Conservation (phyloP, 305 asterid genomes). For the Lippia alba region DNA sequence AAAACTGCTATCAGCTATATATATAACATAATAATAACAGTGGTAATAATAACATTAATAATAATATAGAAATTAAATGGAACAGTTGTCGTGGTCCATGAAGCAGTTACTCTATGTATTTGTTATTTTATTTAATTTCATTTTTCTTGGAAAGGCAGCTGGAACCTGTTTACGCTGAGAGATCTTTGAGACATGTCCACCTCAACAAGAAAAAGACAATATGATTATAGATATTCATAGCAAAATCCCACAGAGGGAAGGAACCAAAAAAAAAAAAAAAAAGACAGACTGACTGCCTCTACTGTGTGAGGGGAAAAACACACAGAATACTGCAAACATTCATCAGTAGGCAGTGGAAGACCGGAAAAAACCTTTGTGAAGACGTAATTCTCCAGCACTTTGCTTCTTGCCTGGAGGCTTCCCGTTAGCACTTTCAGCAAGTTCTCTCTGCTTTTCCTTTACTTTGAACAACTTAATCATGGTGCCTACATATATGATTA, state of each 20-base stretch:
- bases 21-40: not conserved
- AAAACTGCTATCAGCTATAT: not conserved
- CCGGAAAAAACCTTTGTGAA: slow-evolving; percentile 77
- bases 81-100: not conserved
- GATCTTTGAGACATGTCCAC: not conserved
- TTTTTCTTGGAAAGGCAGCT: slow-evolving; percentile 5
- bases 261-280: not conserved
- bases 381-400: slow-evolving; percentile 98
- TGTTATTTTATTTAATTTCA: not conserved
- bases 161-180: not conserved
- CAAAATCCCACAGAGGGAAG: not conserved
- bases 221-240: not conserved
- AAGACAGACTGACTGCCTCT: not conserved
- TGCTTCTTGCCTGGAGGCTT: slow-evolving; percentile 85
- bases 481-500: slow-evolving; percentile 46
- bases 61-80: not conserved
- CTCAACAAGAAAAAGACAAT: not conserved
- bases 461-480: slow-evolving; percentile 95
- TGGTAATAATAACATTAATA: too few species aligned
- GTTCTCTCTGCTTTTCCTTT: slow-evolving; percentile 88
- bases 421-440: slow-evolving; percentile 87
- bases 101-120: slow-evolving; percentile 16
- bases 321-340: slow-evolving; percentile 7
- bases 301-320: not conserved
- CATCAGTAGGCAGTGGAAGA: slow-evolving; percentile 5